Evolutionary conservation across 768 basidiomycete genomes (phyloP), one percentile per base, ranked within the genome.

Genomic region (Suillus lakei): DNA sequence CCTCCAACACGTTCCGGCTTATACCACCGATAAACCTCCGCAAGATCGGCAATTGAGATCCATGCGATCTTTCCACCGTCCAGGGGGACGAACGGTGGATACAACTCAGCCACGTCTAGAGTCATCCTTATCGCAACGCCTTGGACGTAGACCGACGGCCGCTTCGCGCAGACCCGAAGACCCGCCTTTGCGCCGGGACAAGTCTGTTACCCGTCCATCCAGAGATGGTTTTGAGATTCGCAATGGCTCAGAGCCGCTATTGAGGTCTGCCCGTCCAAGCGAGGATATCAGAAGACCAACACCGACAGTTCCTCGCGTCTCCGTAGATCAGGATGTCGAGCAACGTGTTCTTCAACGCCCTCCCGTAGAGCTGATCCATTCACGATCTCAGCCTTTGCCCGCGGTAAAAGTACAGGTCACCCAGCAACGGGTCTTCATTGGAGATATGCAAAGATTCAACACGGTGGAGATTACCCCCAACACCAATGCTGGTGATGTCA

Each of bases 391-490:
- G 26, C 80, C 80, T 18, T 69, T 80, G 16, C 66, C 62, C 51
- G 44, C 41, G 28, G 43, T 67, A 61, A 78, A 71, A 71, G 77
- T 46, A 23, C 69, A 74, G 34, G 76, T 83, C 15, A 79, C 80
- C 23, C 91, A 91, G 69, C 91, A 91, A 72, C 84, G 92, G 15
- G 78, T 96, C 10, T 96, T 94, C 72, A 81, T 96, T 65, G 88
- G 88, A 5, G 89, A 90, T 70, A 83, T 88, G 81, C 91, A 93
- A 74, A 83, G 88, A 48, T 92, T 90, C 69, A 85, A 90, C 67
- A 87, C 86, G 72, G 86, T 96, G 13, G 90, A 92, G 69, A 84
- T 98, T 48, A 80, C 83, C 2, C 78, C 88, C 15, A 75, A 77
- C 12, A 96, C 92, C 2, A 88, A 80, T 32, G 93, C 93, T 10